These are phyloP conservation scores for Alternaria tenuissima DNA, from an alignment of 2,329 filamentous ascomycete species.

Conservation along the genomic window DNA sequence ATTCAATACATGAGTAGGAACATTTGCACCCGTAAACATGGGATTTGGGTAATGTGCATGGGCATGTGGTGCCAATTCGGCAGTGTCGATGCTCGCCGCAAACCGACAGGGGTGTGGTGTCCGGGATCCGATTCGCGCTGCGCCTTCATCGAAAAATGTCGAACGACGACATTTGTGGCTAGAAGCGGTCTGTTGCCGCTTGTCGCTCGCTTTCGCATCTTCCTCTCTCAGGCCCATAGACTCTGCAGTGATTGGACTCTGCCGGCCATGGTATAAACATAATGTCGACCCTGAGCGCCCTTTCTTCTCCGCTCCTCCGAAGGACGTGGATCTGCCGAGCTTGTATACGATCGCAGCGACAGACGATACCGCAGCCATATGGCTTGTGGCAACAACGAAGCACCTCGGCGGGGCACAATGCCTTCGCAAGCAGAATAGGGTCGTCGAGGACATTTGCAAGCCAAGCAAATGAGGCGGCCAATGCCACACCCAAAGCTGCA, in stretches of 20 bases:
- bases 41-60: not conserved
- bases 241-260: slow-evolving; percentile 9
- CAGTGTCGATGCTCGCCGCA: slow-evolving; percentile 17
- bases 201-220: slow-evolving; percentile 11
- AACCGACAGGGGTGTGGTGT: slow-evolving; percentile 17
- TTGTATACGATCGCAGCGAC: slow-evolving; percentile 41
- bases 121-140: slow-evolving; percentile 22
- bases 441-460: slow-evolving; percentile 24
- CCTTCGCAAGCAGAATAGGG: slow-evolving; percentile 2
- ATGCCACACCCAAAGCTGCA: slow-evolving; percentile 12
- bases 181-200: slow-evolving; percentile 12
- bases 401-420: slow-evolving; percentile 9
- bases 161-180: slow-evolving; percentile 21
- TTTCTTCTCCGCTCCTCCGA: slow-evolving; percentile 38
- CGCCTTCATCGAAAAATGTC: slow-evolving; percentile 24
- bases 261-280: slow-evolving; percentile 31
- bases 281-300: slow-evolving; percentile 41
- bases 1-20: not conserved
- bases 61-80: slow-evolving; percentile 9
- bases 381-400: slow-evolving; percentile 29
- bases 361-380: slow-evolving; percentile 27
- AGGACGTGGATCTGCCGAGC: slow-evolving; percentile 49
- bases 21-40: not conserved
- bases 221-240: not conserved
- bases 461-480: slow-evolving; percentile 7